A percentile compares a stretch with the other conserved stretches of the same genome.
Evolutionary conservation across 192 early-diverging fungal genomes (phyloP).

Genomic region (Coemansia reversa): DNA sequence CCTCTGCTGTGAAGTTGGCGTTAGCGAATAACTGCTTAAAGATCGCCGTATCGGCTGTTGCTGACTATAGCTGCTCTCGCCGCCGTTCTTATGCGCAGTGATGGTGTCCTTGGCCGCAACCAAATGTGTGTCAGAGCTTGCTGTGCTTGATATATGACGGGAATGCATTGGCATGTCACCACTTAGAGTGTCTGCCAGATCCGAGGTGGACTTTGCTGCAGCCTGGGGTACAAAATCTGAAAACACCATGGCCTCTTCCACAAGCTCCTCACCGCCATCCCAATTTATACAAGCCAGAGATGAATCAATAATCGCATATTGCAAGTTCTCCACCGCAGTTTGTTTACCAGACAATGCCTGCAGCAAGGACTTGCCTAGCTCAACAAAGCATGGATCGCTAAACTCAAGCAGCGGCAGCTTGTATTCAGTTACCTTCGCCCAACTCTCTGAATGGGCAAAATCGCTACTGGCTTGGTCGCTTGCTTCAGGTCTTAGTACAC

Average conservation of each 20-base stretch:
- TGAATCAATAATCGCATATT: slow-evolving; percentile 44
- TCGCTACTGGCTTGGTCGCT: background rate
- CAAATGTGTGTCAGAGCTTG: too few species aligned
- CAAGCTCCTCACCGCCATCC: slow-evolving; percentile 11
- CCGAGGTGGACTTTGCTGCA: slow-evolving; percentile 5
- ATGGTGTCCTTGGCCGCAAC: too few species aligned
- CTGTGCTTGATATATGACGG: too few species aligned
- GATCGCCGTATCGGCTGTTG: background rate
- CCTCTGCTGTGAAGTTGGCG: background rate
- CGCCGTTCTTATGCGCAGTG: too few species aligned
- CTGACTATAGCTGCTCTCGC: background rate
- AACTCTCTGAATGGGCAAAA: slow-evolving; percentile 35
- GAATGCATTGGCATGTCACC: too few species aligned
- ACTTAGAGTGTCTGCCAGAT: background rate
- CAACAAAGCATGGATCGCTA: slow-evolving; percentile 16
- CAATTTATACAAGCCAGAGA: slow-evolving; percentile 33
- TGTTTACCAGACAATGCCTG: slow-evolving; percentile 31
- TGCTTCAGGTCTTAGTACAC: slow-evolving; percentile 4
- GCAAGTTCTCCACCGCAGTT: slow-evolving; percentile 28
- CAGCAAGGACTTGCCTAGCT: slow-evolving; percentile 7
- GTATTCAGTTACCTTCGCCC: slow-evolving; percentile 24
- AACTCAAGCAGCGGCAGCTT: slow-evolving; percentile 4
- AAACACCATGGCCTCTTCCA: background rate
- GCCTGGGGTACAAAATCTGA: background rate
- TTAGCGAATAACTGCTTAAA: slow-evolving; percentile 8